phyloP scores from a whole-genome alignment of 257 asterid species.

The Ophiorrhiza pumila region DNA sequence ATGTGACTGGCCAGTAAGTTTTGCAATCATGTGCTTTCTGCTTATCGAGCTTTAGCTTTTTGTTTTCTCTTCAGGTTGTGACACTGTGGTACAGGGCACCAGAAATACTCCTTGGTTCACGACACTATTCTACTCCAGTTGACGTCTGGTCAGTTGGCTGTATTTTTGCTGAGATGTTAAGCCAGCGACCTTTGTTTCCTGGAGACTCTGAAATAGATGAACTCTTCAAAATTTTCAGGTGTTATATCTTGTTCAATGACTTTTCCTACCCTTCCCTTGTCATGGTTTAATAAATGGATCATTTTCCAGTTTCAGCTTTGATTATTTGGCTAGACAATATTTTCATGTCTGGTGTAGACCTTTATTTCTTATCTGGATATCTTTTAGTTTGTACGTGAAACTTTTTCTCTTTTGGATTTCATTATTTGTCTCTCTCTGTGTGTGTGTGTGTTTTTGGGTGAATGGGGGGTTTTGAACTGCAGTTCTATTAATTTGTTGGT shows the following conservation, averaged over 20 bases:
- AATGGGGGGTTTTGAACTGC: not conserved
- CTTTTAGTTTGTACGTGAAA: not conserved
- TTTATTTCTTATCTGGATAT: not conserved
- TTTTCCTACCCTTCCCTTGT: not conserved
- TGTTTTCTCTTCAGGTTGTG: conserved; percentile 60
- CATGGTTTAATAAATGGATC: not conserved
- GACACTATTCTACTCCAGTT: conserved; percentile 93
- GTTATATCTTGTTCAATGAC: conserved; percentile 14
- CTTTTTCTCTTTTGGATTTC: not conserved
- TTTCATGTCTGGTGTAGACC: not conserved
- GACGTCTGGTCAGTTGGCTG: conserved; percentile 99
- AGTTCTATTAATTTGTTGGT: not conserved
- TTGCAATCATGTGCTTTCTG: not conserved
- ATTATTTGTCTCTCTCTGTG: not conserved
- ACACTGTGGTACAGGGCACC: conserved; percentile 99
- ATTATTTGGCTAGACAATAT: not conserved
- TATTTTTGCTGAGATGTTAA: conserved; percentile 98
- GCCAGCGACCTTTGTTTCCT: conserved; percentile 69
- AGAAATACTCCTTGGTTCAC: conserved; percentile 91
- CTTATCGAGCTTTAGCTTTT: not conserved
- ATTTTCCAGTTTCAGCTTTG: not conserved
- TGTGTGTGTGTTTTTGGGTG: conserved; percentile 6
- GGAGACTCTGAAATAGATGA: conserved; percentile 98
- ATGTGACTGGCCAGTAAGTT: not conserved
- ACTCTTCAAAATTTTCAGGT: conserved; percentile 86